These are phyloP conservation scores for Platanthera zijinensis DNA, from an alignment of 106 monocot species.

Conservation along the genomic window DNA sequence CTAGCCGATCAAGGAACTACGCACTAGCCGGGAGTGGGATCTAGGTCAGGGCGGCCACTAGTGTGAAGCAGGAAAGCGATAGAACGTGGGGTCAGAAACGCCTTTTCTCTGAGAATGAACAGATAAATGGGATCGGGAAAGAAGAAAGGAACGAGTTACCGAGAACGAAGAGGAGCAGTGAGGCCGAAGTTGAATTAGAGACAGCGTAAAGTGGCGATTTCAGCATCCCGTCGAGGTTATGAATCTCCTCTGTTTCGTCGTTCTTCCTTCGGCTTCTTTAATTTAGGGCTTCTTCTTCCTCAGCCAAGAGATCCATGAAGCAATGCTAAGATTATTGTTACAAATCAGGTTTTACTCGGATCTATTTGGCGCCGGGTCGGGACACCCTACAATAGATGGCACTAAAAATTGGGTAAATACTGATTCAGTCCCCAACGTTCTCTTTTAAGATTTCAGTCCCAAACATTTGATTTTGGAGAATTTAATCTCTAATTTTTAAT, in stretches of 20 bases:
- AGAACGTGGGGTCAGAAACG: not conserved
- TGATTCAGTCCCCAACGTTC: no score
- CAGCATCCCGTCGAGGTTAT: constrained; percentile 1
- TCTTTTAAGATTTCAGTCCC: no score
- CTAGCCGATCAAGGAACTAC: constrained; percentile 2
- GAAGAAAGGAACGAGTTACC: constrained; percentile 1
- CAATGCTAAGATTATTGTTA: no score
- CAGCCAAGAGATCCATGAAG: no score
- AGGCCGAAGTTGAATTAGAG: not conserved
- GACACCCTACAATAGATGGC: no score
- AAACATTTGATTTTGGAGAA: no score
- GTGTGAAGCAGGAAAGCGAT: not conserved
- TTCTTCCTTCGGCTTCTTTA: not conserved
- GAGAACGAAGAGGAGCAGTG: not conserved
- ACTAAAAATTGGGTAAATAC: no score
- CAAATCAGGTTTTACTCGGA: no score
- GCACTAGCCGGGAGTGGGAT: not conserved
- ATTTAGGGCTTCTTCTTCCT: not conserved
- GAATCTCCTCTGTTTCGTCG: not conserved
- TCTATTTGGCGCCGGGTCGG: no score
- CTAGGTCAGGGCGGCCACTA: not conserved
- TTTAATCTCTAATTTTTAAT: no score
- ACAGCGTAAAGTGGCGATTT: not conserved
- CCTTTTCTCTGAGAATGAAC: not conserved
- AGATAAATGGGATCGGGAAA: not conserved